Conservation (phyloP, 768 basidiomycete genomes). For the Steccherinum ochraceum region DNA sequence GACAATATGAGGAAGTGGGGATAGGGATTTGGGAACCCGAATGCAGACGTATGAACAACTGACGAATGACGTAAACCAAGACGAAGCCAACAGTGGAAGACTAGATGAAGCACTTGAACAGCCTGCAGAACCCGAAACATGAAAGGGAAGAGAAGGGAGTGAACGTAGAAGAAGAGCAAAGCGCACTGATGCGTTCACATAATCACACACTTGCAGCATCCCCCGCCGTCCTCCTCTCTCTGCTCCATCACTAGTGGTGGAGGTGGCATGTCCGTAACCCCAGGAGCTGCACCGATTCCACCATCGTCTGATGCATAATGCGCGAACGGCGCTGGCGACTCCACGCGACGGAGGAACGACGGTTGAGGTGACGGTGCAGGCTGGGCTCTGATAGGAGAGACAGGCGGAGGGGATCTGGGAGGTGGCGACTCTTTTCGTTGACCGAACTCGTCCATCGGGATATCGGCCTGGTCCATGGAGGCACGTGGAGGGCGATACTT, state of each 20-base stretch:
- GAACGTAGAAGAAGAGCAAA: neutral
- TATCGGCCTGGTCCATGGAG: conserved; percentile 23
- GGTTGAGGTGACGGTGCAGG: neutral
- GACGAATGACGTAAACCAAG: neutral
- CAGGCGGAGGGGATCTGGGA: conserved; percentile 25
- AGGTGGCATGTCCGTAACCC: neutral
- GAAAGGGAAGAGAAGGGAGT: too few species aligned
- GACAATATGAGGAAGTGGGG: neutral
- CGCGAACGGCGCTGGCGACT: conserved; percentile 59
- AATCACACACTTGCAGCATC: conserved; percentile 80
- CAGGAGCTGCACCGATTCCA: conserved; percentile 16
- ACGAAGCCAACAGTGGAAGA: neutral
- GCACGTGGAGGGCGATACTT: conserved; percentile 54
- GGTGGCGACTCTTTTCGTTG: conserved; percentile 24
- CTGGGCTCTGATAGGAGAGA: conserved; percentile 13
- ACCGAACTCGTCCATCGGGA: conserved; percentile 68
- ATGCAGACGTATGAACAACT: neutral
- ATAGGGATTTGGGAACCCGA: too few species aligned
- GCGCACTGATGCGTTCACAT: conserved; percentile 49
- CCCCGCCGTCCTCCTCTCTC: conserved; percentile 45
- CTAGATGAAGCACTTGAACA: neutral
- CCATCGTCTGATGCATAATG: conserved; percentile 32
- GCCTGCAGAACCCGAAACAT: too few species aligned
- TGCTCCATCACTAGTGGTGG: conserved; percentile 14
- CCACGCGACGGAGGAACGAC: conserved; percentile 22